phyloP scores from a whole-genome alignment of 1,284 basidiomycete genomes.

The Ceratobasidium sp. region DNA sequence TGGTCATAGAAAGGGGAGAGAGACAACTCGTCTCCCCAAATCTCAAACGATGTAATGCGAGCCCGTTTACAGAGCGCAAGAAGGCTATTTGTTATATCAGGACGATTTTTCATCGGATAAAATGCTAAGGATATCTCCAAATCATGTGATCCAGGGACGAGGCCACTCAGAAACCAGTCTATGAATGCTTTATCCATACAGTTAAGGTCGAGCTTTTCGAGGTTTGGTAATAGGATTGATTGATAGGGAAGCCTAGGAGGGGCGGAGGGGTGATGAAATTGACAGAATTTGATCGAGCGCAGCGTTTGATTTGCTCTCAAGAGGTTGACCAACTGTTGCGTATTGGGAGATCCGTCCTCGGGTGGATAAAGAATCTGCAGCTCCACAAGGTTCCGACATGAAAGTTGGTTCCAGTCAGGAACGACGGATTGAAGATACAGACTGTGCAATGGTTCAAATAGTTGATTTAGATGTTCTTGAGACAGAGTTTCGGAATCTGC shows the following conservation, averaged over 20 bases:
- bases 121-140: neutral
- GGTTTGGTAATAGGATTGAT: neutral
- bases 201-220: neutral
- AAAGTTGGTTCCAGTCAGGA: constrained; percentile 20
- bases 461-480: neutral
- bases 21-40: neutral
- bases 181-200: neutral
- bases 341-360: neutral
- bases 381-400: constrained; percentile 36
- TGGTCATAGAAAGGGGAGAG: neutral
- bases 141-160: neutral
- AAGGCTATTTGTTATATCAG: neutral
- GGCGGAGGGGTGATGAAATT: neutral
- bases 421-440: constrained; percentile 14
- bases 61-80: neutral
- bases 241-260: neutral
- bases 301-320: constrained; percentile 1
- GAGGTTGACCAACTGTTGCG: neutral
- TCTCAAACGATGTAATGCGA: neutral
- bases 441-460: neutral
- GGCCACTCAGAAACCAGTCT: neutral
- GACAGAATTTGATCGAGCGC: neutral
- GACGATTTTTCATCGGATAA: neutral
- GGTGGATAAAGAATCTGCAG: constrained; percentile 24
- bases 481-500: constrained; percentile 10